Evolutionary conservation across 441 rosid species (phyloP), one percentile per base, ranked within the genome.

Genomic region (Populus hybrid): DNA sequence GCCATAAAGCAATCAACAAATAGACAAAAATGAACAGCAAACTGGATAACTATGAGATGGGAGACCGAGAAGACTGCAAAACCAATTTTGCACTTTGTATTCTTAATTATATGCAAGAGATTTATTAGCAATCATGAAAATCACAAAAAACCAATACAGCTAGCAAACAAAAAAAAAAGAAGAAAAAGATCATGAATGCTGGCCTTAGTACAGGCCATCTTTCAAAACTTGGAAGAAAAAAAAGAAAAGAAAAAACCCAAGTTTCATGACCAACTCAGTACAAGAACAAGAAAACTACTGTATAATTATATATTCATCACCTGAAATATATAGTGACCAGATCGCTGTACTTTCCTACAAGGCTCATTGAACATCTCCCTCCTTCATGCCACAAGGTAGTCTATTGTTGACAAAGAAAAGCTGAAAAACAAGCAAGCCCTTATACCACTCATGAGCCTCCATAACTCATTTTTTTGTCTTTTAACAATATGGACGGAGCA

Each of bases 281-380:
- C 14, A 34, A 57, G 64, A 50, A 28, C 23, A 14, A 57, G 38
- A 26, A 1, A 54, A 46, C 26, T 6, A 6, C 12, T 65, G 11
- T 54, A 35, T 30, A 57, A 68, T 50, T 12, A 32, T 32, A 5
- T 32, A 38, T 10, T 70, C 18, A 30, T 26, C 6, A 6, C 91
- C 88, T 84, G 86, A 70, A 72, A 79, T 8, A 70, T 66, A 68
- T 73, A 57, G 74, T 36, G 81, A 24, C 72, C 76, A 61, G 86
- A 80, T 76, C 69, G 78, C 78, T 57, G 50, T 61, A 73, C 50
- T 75, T 78, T 77, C 30, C 23, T 7, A 61, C 10, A 79, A 80
- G 72, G 81, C 79, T 85, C 88, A 87, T 77, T 76, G 86, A 85
- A 73, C 78, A 81, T 69, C 72, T 73, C 77, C 38, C 73, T 80